Conservation (phyloP, 1,284 basidiomycete species). For the Irpex rosettiformis region DNA sequence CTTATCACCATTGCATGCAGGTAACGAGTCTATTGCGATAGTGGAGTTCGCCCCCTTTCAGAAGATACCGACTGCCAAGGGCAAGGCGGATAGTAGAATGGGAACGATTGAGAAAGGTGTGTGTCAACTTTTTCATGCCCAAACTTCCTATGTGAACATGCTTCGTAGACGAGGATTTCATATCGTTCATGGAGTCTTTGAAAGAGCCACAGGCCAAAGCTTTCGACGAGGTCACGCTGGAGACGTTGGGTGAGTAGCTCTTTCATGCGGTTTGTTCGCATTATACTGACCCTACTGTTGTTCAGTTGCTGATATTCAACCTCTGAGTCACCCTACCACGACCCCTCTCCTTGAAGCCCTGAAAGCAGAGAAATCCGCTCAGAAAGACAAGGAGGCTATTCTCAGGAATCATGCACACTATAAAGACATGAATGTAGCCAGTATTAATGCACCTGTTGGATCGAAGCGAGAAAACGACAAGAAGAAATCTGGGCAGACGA, state of each 20-base stretch:
- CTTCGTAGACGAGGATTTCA: constrained; percentile 39
- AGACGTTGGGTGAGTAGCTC: constrained; percentile 53
- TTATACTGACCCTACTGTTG: constrained; percentile 4
- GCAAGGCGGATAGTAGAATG: constrained; percentile 66
- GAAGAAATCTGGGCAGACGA: constrained; percentile 36
- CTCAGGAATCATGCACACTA: constrained; percentile 68
- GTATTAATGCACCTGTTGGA: constrained; percentile 20
- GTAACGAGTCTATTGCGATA: constrained; percentile 82
- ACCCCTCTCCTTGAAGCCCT: constrained; percentile 89
- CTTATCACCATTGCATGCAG: constrained; percentile 36
- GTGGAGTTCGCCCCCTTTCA: constrained; percentile 96
- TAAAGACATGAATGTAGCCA: constrained; percentile 37
- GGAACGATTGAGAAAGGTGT: constrained; percentile 78
- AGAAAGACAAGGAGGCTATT: constrained; percentile 68
- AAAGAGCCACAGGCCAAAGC: constrained; percentile 44
- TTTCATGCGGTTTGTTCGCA: not conserved
- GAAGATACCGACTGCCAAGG: constrained; percentile 74
- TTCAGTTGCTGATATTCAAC: constrained; percentile 57
- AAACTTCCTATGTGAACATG: not conserved
- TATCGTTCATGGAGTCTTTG: constrained; percentile 74
- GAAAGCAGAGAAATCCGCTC: constrained; percentile 72
- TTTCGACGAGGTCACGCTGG: constrained; percentile 55
- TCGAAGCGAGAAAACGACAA: constrained; percentile 50
- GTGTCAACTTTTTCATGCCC: constrained; percentile 1
- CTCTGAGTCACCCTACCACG: constrained; percentile 61